Conservation (phyloP, 768 basidiomycete species). For the Xerocomus potaroensis region DNA sequence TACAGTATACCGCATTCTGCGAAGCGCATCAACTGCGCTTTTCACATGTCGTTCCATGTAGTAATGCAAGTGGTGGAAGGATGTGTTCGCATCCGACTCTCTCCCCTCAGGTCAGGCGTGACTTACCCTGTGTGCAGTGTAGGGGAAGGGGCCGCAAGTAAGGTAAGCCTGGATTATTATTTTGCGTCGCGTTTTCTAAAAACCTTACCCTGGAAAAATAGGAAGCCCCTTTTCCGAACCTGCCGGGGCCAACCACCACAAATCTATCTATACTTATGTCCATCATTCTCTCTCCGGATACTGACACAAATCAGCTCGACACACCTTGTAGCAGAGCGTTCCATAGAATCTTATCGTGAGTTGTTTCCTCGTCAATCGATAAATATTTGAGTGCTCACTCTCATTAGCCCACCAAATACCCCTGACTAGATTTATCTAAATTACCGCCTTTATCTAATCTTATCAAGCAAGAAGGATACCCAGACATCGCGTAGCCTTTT, state of each 20-base stretch:
- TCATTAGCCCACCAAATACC: constrained; percentile 4
- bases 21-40: constrained; percentile 1
- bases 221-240: background rate
- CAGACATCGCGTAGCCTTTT: background rate
- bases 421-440: background rate
- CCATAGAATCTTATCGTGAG: no score
- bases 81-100: rapidly evolving
- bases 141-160: no score
- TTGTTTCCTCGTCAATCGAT: no score
- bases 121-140: no score
- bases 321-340: no score
- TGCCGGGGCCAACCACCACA: no score
- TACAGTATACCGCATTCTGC: constrained; percentile 7
- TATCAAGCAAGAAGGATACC: background rate
- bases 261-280: no score
- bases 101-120: background rate
- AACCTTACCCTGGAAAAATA: no score
- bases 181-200: background rate
- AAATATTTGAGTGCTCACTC: no score
- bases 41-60: background rate
- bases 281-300: no score
- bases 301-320: no score
- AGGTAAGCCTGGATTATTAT: background rate
- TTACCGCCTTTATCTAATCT: background rate
- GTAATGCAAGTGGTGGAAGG: background rate